Percentiles rank a stretch among this genome's conserved stretches.
Evolutionary conservation across 192 early-diverging fungal genomes (phyloP).

Genomic region (Tieghemiomyces parasiticus): DNA sequence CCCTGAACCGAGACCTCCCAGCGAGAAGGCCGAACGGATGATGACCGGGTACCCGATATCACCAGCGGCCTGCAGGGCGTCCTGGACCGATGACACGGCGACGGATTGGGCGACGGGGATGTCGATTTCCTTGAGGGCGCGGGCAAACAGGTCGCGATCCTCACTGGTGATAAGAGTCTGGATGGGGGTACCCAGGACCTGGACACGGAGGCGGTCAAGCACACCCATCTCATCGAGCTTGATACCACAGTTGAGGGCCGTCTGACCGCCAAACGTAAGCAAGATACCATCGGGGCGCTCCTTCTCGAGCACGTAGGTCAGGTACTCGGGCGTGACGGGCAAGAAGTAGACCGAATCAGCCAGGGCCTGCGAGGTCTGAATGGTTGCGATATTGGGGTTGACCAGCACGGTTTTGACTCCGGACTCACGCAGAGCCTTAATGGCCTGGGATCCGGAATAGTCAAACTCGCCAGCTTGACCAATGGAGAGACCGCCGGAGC

Average conservation of each 20-base stretch:
- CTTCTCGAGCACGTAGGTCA: slow-evolving; percentile 80
- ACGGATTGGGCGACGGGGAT: slow-evolving; percentile 83
- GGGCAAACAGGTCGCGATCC: slow-evolving; percentile 92
- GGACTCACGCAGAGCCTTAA: slow-evolving; percentile 91
- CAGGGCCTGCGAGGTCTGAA: slow-evolving; percentile 87
- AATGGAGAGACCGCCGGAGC: slow-evolving; percentile 88
- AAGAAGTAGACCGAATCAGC: slow-evolving; percentile 94
- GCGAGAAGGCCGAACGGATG: slow-evolving; percentile 82
- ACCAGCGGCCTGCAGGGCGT: slow-evolving; percentile 68
- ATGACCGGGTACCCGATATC: slow-evolving; percentile 90
- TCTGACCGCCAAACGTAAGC: slow-evolving; percentile 95
- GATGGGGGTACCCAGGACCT: slow-evolving; percentile 92
- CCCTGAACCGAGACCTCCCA: slow-evolving; percentile 96
- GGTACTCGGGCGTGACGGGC: slow-evolving; percentile 83
- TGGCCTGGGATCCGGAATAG: slow-evolving; percentile 95
- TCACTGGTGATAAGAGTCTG: slow-evolving; percentile 80
- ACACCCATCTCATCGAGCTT: slow-evolving; percentile 71
- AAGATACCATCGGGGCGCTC: slow-evolving; percentile 93
- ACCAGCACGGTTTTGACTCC: slow-evolving; percentile 87
- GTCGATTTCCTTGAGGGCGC: slow-evolving; percentile 59
- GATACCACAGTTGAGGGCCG: slow-evolving; percentile 89
- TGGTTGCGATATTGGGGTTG: slow-evolving; percentile 98
- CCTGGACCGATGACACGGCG: slow-evolving; percentile 74
- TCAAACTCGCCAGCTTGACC: slow-evolving; percentile 99
- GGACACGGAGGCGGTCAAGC: slow-evolving; percentile 64